Conservation (phyloP, 1,284 basidiomycete genomes). For the Cutaneotrichosporon cutaneum region DNA sequence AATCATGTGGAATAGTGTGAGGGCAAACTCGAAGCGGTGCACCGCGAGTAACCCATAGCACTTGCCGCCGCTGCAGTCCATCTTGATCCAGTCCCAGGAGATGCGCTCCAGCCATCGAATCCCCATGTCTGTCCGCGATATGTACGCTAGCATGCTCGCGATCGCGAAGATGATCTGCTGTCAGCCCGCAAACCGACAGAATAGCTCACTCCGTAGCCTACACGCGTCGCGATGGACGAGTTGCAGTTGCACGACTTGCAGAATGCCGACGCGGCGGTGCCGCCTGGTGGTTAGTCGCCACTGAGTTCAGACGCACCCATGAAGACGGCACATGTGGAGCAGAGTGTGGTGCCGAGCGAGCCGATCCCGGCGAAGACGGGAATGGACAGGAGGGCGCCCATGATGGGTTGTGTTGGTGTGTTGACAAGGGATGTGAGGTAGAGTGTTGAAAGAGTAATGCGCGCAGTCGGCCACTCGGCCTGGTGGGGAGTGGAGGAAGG, state of each 20-base stretch:
- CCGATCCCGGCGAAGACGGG: conserved; percentile 74
- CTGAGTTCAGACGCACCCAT: conserved; percentile 62
- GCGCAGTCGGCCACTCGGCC: not conserved
- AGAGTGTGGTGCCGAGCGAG: conserved; percentile 73
- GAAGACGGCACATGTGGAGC: conserved; percentile 62
- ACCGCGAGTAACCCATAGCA: conserved; percentile 98
- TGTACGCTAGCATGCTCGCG: conserved; percentile 95
- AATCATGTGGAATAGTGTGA: conserved; percentile 83
- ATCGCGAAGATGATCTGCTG: conserved; percentile 86
- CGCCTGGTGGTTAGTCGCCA: conserved; percentile 47
- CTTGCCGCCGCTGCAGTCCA: conserved; percentile 88
- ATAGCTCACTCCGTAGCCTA: conserved; percentile 83
- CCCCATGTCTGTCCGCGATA: conserved; percentile 86
- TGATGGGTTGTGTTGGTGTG: conserved; percentile 45
- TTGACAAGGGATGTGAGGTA: not conserved
- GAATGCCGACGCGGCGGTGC: conserved; percentile 79
- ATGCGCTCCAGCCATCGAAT: conserved; percentile 87
- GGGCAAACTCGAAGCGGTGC: conserved; percentile 94
- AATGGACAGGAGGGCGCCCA: conserved; percentile 81
- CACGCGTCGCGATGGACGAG: conserved; percentile 94
- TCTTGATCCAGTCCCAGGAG: conserved; percentile 96
- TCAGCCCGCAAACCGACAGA: not conserved
- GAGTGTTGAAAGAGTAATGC: not conserved
- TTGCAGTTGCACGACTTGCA: conserved; percentile 99
- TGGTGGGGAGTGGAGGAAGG: no score